A percentile compares a stretch with the other conserved stretches of the same genome.
Evolutionary conservation across 352 stramenopile species (phyloP).

Genomic region (Pythium sp.): DNA sequence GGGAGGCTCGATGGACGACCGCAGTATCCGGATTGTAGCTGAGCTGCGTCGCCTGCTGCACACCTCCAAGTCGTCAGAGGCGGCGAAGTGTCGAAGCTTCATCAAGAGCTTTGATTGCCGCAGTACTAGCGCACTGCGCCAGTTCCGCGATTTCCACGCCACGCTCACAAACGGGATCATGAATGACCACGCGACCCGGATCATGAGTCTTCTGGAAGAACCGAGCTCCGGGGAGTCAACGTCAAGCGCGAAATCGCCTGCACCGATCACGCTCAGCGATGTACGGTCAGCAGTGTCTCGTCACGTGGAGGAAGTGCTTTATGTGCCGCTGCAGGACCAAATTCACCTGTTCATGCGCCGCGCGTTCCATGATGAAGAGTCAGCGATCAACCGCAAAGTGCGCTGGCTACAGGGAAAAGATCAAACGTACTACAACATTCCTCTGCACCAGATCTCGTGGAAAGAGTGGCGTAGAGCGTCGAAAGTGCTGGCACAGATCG

Average conservation of each 20-base stretch:
- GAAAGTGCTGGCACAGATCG: conserved; percentile 64
- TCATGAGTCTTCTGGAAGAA: conserved; percentile 54
- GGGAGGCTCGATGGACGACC: conserved; percentile 46
- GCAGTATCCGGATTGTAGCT: conserved; percentile 81
- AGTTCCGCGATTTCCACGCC: conserved; percentile 66
- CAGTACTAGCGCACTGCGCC: conserved; percentile 36
- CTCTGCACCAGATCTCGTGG: conserved; percentile 75
- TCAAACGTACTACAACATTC: conserved; percentile 88
- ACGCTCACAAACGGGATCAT: conserved; percentile 63
- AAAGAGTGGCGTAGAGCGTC: conserved; percentile 83
- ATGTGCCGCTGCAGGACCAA: conserved; percentile 57
- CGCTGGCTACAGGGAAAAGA: conserved; percentile 90
- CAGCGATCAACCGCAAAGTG: conserved; percentile 78
- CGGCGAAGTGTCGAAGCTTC: conserved; percentile 67
- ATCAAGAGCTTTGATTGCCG: conserved; percentile 54
- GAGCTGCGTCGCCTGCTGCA: conserved; percentile 74
- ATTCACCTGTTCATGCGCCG: conserved; percentile 59
- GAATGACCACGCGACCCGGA: conserved; percentile 56
- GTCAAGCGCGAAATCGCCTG: conserved; percentile 18
- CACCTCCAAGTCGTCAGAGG: conserved; percentile 73
- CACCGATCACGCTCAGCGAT: conserved; percentile 50
- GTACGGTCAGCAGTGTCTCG: conserved; percentile 59
- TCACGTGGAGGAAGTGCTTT: conserved; percentile 84
- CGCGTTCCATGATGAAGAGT: conserved; percentile 71
- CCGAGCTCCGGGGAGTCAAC: conserved; percentile 24